Base-by-base conservation (phyloP, 208 protist species). In the Leishmania major region DNA sequence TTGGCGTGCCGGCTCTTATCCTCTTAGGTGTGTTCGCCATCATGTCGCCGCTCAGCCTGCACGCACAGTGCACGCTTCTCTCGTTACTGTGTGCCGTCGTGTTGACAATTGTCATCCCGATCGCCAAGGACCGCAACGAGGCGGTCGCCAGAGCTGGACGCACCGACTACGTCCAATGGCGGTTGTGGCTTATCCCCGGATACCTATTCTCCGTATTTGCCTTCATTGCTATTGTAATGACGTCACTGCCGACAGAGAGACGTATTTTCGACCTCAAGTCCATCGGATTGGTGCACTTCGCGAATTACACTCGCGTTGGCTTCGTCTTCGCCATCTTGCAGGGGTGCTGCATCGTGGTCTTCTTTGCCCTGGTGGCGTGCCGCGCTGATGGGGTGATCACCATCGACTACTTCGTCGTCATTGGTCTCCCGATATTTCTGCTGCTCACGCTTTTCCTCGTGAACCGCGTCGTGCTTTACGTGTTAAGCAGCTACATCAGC, bases 51-150 rank as follows among this genome's bases (percentile, higher is more conserved):
- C 64, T 75, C 40, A 69, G 35, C 37, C 35, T 88, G 43, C 53
- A 37, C 47, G 49, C 88, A 1, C 76, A 75, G 69, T 75, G 67
- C 67, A 8, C 84, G 17, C 70, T 85, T 51, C 47, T 91, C 37
- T 71, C 81, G 19, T 35, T 87, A 1, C 37, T 91, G 45, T 93
- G 84, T 73, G 60, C 87, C 22, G 47, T 96, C 19, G 71, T 88
- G 15, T 69, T 93, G n/a, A 89, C 71, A 28, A 90, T 96, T 78
- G 51, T 96, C 31, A 83, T 94, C 4, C 93, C 93, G 57, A 87
- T 96, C 62, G 80, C 74, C 31, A 95, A 95, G 77, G 90, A 96
- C 71, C 75, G 82, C 45, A 96, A 95, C 70, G 89, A 93, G 71
- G 53, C 64, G 6, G 77, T 64, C 28, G 60, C 55, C 31, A 40